Evolutionary conservation across 441 rosid species (phyloP), one percentile per base, ranked within the genome.

Genomic region (Erodium trifolium): DNA sequence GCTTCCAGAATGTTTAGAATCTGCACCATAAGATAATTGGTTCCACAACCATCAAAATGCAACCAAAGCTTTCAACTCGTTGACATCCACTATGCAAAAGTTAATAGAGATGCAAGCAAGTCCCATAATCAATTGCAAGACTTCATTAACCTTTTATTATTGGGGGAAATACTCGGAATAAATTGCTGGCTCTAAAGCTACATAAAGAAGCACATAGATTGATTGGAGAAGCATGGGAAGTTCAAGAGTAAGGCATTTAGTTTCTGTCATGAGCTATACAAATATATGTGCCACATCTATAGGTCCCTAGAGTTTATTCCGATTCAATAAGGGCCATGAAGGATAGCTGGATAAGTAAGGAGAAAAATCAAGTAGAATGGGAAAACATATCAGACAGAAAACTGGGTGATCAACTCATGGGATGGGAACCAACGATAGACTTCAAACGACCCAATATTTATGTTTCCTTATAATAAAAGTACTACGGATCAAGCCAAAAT

Each of bases 21-120:
- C 85, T 81, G 76, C 71, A 68, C 16, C 31, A 17, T 31, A 71
- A 74, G 18, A 70, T 47, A 59, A 62, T 68, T 63, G 62, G 43
- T 70, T 73, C 71, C 68, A 43, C 63, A 65, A 35, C 29, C 60
- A 49, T 35, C 51, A 71, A 70, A 66, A 51, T 62, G 37, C 65
- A 62, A 62, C 7, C 35, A 27, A 12, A 12, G 4, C 37, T 62
- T 62, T 19, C 65, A 62, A 62, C 3, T 27, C 14, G 5, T 62
- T 23, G 34, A 13, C 65, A 62, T 27, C n/a, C n/a, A 62, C 34
- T 11, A 62, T 4, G 34, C 35, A 10, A 23, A 62, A 62, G 37
- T 27, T 13, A 23, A 23, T 62, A 23, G 13, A 12, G 27, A 62
- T 23, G 14, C 37, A 12, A 62, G 65, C 65, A 62, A 62, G 65